Evolutionary conservation across 1,139 yeast genomes (phyloP).

Genomic region (Debaryomycetaceae sp.): DNA sequence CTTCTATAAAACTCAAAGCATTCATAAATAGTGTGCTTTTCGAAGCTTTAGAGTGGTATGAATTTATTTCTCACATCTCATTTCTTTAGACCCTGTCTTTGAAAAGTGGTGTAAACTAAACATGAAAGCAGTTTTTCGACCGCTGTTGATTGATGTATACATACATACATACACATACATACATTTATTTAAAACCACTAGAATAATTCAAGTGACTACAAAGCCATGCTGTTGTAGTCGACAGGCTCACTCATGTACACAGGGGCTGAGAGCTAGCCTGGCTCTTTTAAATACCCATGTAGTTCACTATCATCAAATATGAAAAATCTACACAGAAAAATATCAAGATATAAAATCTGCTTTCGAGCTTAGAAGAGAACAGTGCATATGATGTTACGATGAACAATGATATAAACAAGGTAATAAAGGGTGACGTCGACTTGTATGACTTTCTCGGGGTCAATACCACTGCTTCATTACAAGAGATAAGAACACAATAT

Average conservation of each 20-base stretch:
- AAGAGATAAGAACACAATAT: slow-evolving; percentile 78
- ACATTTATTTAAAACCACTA: neutral
- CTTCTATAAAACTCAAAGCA: too few species aligned
- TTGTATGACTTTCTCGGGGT: slow-evolving; percentile 32
- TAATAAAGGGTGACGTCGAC: slow-evolving; percentile 30
- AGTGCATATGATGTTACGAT: slow-evolving; percentile 3
- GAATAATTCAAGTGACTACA: neutral
- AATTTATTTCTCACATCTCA: neutral
- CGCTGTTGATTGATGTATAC: neutral
- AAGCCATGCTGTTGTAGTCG: too few species aligned
- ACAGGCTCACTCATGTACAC: too few species aligned
- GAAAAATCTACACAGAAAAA: too few species aligned
- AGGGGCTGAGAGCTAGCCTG: too few species aligned
- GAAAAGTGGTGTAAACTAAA: neutral
- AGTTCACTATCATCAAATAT: too few species aligned
- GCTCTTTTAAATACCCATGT: too few species aligned
- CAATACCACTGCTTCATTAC: slow-evolving; percentile 30
- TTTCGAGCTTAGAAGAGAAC: too few species aligned
- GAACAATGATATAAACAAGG: slow-evolving; percentile 14
- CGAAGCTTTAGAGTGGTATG: neutral
- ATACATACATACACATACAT: neutral
- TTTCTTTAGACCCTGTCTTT: neutral
- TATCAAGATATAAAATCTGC: too few species aligned
- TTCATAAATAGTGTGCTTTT: neutral
- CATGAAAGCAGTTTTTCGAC: neutral